Percentiles rank a stretch among this genome's conserved stretches.
These are phyloP conservation scores for Elsinoe batatas DNA, from an alignment of 2,329 filamentous ascomycete genomes.

Conservation along the genomic window DNA sequence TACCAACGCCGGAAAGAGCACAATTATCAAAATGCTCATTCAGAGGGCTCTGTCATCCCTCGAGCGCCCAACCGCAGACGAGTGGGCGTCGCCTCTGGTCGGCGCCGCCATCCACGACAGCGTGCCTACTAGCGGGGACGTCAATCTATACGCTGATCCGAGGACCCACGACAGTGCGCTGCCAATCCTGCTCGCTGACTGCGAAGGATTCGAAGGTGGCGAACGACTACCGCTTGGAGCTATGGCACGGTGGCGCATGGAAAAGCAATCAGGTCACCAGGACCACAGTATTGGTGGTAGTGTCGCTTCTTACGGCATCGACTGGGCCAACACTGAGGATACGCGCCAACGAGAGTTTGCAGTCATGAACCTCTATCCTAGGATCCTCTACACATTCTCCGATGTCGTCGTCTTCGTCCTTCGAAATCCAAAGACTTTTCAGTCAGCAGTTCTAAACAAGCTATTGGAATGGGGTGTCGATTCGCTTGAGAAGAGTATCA, in stretches of 20 bases:
- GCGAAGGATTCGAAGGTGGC: conserved; percentile 42
- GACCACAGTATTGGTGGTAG: conserved; percentile 1
- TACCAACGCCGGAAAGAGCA: conserved; percentile 36
- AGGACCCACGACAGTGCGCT: conserved; percentile 24
- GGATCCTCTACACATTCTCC: conserved; percentile 31
- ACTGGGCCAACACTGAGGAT: conserved; percentile 20
- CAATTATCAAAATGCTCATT: conserved; percentile 38
- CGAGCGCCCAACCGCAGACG: conserved; percentile 16
- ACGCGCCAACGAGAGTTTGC: conserved; percentile 24
- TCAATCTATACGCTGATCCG: conserved; percentile 43
- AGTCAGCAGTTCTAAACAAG: conserved; percentile 27
- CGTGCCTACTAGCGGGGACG: conserved; percentile 39
- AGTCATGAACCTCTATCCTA: conserved; percentile 28
- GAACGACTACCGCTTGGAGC: conserved; percentile 29
- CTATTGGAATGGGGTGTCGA: conserved; percentile 44
- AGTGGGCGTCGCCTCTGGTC: conserved; percentile 18
- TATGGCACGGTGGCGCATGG: conserved; percentile 11
- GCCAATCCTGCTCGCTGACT: conserved; percentile 41
- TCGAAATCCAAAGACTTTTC: conserved; percentile 27
- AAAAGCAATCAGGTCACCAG: neutral
- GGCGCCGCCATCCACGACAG: conserved; percentile 18
- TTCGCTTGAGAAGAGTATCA: conserved; percentile 44
- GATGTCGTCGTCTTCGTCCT: conserved; percentile 32
- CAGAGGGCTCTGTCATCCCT: conserved; percentile 22
- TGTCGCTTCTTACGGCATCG: conserved; percentile 16